Base-by-base conservation (phyloP, 169 alveolate species). In the Cryptosporidium felis region DNA sequence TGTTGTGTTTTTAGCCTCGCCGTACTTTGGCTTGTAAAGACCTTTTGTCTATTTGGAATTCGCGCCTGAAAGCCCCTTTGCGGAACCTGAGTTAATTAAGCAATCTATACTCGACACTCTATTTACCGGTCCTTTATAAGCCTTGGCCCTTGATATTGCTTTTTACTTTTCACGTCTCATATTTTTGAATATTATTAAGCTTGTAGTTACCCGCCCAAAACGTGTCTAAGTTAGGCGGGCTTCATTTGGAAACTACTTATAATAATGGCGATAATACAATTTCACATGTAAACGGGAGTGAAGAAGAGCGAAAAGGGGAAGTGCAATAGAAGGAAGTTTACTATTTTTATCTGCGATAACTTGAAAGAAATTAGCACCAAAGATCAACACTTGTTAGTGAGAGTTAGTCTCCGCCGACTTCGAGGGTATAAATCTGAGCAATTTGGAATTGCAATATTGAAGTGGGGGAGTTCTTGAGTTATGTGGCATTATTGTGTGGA, bases 181-280 rank as follows among this genome's bases (percentile, higher is more conserved):
- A 28, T 5, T 56, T 56, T 56, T 23, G 1, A 23, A 14, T 1
- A 26, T 18, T 65, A n/a, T 46, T 5, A 14, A 12, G 6, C 1
- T 4, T 46, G 26, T 14, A 63, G 81, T 44, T 4, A 46, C 79
- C 81, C 81, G 63, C 81, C 81, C 23, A 45, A 45, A 45, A 45
- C 61, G 59, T 65, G 63, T 65, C 18, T 0, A n/a, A n/a, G n/a
- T n/a, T n/a, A 5, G 62, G 81, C 81, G 81, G 81, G 81, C 14
- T 65, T 65, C 49, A 65, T 65, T 65, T 65, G 81, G 81, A 65
- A 65, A 65, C 14, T 65, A 45, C 23, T 45, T 32, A 14, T 14
- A 42, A 65, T 5, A 32, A 62, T 63, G 59, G 60, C 59, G 81
- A 49, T 18, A 46, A 23, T 46, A 46, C 9, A n/a, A n/a, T n/a